A percentile compares a stretch with the other conserved stretches of the same genome.
Conservation (phyloP, 140 eudicot genomes). For the Flaveria floridana region DNA sequence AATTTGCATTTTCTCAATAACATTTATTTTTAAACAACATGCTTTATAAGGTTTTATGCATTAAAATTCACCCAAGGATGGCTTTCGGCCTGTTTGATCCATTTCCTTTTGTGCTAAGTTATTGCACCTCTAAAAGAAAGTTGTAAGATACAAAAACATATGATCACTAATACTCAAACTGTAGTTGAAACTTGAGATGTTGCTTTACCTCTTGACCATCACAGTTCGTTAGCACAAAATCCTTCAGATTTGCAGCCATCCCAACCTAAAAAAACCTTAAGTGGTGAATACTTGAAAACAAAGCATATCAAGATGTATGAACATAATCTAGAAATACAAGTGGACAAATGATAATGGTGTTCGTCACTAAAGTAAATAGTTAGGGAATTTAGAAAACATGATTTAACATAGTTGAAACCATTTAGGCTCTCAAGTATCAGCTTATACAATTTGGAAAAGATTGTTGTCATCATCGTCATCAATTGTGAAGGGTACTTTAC, state of each 20-base stretch:
- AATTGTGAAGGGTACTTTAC: conserved; percentile 33
- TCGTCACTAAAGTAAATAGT: background rate
- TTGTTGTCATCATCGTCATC: background rate
- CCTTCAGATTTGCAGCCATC: conserved; percentile 91
- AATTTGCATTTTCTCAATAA: background rate
- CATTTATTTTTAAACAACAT: background rate
- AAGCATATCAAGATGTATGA: background rate
- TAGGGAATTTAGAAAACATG: background rate
- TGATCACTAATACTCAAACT: conserved; percentile 1
- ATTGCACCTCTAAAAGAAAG: conserved; percentile 4
- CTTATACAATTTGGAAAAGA: background rate
- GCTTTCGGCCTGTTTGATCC: background rate
- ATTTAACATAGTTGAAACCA: background rate
- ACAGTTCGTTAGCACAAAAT: conserved; percentile 61
- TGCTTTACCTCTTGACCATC: conserved; percentile 74
- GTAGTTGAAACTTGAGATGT: background rate
- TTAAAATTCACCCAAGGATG: background rate
- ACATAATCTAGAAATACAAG: background rate
- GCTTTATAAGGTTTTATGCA: conserved; percentile 7
- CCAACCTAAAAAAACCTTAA: conserved; percentile 54
- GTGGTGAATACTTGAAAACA: background rate
- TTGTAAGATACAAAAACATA: background rate
- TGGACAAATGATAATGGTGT: background rate
- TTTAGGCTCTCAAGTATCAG: conserved; percentile 1
- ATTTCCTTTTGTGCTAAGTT: background rate